Conservation (phyloP, 495 filamentous ascomycete genomes). For the Chlorociboria aeruginascens region DNA sequence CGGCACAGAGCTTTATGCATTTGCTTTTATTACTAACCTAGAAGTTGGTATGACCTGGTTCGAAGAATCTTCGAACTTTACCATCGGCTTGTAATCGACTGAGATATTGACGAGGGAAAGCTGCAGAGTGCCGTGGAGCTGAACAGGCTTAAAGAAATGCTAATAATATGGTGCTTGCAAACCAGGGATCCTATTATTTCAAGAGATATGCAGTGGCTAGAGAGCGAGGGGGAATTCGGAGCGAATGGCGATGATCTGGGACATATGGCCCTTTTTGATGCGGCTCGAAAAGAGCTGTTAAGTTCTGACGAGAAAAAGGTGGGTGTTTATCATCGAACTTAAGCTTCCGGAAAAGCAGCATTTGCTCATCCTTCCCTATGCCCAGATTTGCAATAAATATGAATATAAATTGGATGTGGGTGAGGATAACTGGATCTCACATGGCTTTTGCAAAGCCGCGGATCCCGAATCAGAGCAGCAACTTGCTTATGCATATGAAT, state of each 20-base stretch:
- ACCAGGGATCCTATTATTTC: not conserved
- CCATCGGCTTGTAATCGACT: not conserved
- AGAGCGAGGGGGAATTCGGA: not conserved
- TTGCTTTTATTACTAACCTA: no score
- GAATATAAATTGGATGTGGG: not conserved
- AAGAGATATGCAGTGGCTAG: not conserved
- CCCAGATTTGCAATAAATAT: not conserved
- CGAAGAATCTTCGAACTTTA: not conserved
- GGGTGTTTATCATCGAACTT: not conserved
- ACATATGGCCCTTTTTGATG: not conserved
- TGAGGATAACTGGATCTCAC: not conserved
- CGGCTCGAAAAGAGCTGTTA: not conserved
- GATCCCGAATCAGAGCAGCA: not conserved
- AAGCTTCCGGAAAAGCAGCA: not conserved
- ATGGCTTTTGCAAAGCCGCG: not conserved
- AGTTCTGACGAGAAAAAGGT: not conserved
- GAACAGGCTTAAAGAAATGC: not conserved
- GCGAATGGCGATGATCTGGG: not conserved
- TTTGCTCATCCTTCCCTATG: not conserved
- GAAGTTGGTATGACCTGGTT: no score
- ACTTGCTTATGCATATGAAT: not conserved
- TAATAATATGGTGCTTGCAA: not conserved
- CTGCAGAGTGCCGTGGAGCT: not conserved
- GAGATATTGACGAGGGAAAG: not conserved
- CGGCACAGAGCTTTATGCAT: no score